phyloP scores from a whole-genome alignment of 2,329 filamentous ascomycete genomes.

The Claviceps citrina region DNA sequence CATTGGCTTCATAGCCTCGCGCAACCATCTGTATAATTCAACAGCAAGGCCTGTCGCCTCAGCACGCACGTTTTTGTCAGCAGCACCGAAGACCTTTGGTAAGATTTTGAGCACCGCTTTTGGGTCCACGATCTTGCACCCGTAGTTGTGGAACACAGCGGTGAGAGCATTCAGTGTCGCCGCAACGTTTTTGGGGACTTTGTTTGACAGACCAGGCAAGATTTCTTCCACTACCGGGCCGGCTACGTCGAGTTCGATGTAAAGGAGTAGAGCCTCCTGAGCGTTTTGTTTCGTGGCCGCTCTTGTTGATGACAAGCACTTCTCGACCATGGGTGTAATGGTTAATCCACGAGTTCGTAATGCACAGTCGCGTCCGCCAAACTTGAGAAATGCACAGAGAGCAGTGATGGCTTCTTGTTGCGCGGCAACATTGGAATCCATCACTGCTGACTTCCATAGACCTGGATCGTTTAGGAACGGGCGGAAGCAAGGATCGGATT shows the following conservation, averaged over 20 bases:
- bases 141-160: conserved; percentile 81
- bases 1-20: conserved; percentile 94
- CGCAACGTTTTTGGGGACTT: conserved; percentile 75
- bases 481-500: conserved; percentile 70
- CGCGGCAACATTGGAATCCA: conserved; percentile 90
- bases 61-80: conserved; percentile 93
- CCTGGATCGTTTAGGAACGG: conserved; percentile 74
- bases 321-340: conserved; percentile 71
- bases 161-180: conserved; percentile 60
- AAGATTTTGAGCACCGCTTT: conserved; percentile 79
- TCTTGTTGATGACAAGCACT: conserved; percentile 74
- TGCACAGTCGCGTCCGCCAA: conserved; percentile 65
- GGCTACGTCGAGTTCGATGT: conserved; percentile 77
- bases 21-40: conserved; percentile 91
- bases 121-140: conserved; percentile 84
- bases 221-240: conserved; percentile 83
- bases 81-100: conserved; percentile 85
- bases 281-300: conserved; percentile 78
- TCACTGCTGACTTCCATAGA: conserved; percentile 83
- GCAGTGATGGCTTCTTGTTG: conserved; percentile 84
- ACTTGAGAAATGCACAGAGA: conserved; percentile 84
- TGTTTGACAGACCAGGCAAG: conserved; percentile 66
- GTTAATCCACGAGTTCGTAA: conserved; percentile 62
- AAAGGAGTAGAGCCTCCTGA: conserved; percentile 71
- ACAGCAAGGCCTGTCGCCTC: conserved; percentile 84